Conservation (phyloP, 2,329 filamentous ascomycete species). For the Xylaria sp. region DNA sequence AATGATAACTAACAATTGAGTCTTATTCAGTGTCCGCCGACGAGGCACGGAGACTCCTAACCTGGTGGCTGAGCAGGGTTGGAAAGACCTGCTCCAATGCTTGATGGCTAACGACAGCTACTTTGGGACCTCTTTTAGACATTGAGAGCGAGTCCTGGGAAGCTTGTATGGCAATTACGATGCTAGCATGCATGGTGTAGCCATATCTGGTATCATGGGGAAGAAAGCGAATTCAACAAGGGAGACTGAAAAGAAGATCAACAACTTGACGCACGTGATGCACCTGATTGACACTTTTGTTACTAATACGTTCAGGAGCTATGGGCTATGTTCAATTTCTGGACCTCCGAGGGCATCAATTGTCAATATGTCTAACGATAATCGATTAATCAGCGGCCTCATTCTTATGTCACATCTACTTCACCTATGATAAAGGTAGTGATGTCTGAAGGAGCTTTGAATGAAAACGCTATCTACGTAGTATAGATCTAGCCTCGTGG, state of each 20-base stretch:
- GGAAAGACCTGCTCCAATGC: no score
- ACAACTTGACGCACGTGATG: background rate
- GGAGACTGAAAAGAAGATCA: no score
- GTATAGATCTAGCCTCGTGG: background rate
- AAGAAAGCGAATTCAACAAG: no score
- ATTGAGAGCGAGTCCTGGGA: no score
- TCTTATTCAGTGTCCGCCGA: background rate
- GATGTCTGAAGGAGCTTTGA: background rate
- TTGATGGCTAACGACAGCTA: no score
- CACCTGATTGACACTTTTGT: background rate
- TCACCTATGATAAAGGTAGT: background rate
- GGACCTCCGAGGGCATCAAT: background rate
- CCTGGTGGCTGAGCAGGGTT: no score
- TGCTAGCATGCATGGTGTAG: no score
- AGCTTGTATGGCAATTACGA: no score
- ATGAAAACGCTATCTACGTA: background rate
- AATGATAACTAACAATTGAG: background rate
- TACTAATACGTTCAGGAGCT: background rate
- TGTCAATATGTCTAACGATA: background rate
- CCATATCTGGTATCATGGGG: no score
- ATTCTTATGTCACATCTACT: background rate
- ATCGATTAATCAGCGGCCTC: background rate
- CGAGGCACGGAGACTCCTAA: background rate
- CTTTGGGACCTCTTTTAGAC: no score
- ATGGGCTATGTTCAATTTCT: background rate